A percentile compares a stretch with the other conserved stretches of the same genome.
These are phyloP conservation scores for Anthracocystis walkeri DNA, from an alignment of 1,284 basidiomycete genomes.

Conservation along the genomic window DNA sequence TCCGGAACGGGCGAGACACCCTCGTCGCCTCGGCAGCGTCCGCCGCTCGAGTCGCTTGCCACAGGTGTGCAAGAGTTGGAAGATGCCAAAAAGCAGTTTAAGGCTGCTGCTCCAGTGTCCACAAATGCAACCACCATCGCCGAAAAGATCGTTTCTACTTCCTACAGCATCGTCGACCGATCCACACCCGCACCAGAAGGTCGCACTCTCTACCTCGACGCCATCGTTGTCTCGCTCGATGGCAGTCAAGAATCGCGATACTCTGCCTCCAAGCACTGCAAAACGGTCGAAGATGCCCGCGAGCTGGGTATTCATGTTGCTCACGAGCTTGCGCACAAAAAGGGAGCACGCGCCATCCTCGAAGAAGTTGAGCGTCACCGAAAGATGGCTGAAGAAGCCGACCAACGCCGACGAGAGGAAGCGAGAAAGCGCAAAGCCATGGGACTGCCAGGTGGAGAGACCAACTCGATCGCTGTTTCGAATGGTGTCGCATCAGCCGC, in stretches of 20 bases:
- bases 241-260: slow-evolving; percentile 55
- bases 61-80: slow-evolving; percentile 38
- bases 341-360: slow-evolving; percentile 61
- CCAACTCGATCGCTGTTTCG: slow-evolving; percentile 15
- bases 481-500: slow-evolving; percentile 35
- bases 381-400: slow-evolving; percentile 64
- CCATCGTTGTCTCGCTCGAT: slow-evolving; percentile 68
- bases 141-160: slow-evolving; percentile 44
- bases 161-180: slow-evolving; percentile 50
- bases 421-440: slow-evolving; percentile 45
- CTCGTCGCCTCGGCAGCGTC: slow-evolving; percentile 21
- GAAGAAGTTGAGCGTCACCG: slow-evolving; percentile 68
- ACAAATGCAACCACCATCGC: slow-evolving; percentile 34
- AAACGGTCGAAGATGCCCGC: slow-evolving; percentile 53
- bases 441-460: slow-evolving; percentile 40
- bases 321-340: slow-evolving; percentile 55
- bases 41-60: slow-evolving; percentile 43
- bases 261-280: slow-evolving; percentile 45
- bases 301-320: slow-evolving; percentile 61
- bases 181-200: slow-evolving; percentile 53
- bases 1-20: slow-evolving; percentile 4
- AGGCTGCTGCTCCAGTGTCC: not conserved
- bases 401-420: slow-evolving; percentile 52
- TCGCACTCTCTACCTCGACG: slow-evolving; percentile 52
- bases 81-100: slow-evolving; percentile 17